Percentiles rank a stretch among this genome's conserved stretches.
Evolutionary conservation across 345 rosid genomes (phyloP).

Genomic region (Corchorus olitorius): DNA sequence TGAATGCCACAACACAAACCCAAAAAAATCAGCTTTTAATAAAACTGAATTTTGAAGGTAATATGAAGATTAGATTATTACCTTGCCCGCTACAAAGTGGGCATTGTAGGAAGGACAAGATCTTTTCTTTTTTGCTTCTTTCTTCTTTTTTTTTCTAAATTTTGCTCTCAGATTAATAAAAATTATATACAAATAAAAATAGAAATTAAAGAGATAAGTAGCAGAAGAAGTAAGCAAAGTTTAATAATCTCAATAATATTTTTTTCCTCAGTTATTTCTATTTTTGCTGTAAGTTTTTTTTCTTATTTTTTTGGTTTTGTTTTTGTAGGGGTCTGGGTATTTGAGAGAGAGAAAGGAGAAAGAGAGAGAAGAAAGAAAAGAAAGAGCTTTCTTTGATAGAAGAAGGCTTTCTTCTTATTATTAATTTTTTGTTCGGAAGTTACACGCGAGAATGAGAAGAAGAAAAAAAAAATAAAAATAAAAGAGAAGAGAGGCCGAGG

Average conservation of each 20-base stretch:
- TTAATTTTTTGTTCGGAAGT: conserved; percentile 30
- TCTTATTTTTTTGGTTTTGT: neutral
- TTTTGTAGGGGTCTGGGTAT: neutral
- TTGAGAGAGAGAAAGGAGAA: neutral
- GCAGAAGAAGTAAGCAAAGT: neutral
- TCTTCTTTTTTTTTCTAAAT: neutral
- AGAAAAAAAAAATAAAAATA: neutral
- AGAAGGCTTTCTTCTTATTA: neutral
- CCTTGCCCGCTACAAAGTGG: conserved; percentile 46
- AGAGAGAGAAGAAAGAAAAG: neutral
- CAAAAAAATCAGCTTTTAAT: neutral
- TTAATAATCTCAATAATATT: neutral
- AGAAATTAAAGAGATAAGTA: neutral
- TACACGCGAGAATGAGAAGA: conserved; percentile 28
- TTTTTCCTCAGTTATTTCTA: neutral
- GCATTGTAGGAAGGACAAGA: conserved; percentile 46
- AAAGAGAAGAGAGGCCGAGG: neutral
- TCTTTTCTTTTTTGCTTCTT: conserved; percentile 13
- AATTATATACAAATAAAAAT: neutral
- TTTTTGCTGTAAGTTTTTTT: neutral
- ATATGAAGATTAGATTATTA: conserved; percentile 26
- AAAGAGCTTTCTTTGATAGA: neutral
- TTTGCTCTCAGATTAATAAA: conserved; percentile 11
- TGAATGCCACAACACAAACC: conserved; percentile 5
- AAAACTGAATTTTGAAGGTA: neutral